These are phyloP conservation scores for Rostrohypoxylon terebratum DNA, from an alignment of 495 filamentous ascomycete species.

Conservation along the genomic window DNA sequence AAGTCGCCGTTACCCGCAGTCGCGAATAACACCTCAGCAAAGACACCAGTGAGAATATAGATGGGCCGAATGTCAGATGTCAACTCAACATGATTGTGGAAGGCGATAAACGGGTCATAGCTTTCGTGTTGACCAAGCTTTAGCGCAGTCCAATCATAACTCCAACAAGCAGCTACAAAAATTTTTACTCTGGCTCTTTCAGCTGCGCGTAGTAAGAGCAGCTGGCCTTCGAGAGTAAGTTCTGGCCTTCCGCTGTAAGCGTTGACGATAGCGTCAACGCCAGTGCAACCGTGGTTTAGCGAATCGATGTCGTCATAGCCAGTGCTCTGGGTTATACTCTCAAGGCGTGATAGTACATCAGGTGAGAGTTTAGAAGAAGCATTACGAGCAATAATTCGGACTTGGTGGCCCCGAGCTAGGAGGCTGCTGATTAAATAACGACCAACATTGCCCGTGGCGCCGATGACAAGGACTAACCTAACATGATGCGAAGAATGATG, in stretches of 20 bases:
- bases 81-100: conserved; percentile 37
- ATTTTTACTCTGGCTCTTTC: conserved; percentile 45
- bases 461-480: conserved; percentile 40
- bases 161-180: conserved; percentile 43
- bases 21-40: conserved; percentile 40
- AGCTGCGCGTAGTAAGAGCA: conserved; percentile 49
- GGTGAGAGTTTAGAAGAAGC: conserved; percentile 26
- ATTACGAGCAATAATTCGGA: conserved; percentile 36
- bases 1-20: conserved; percentile 26
- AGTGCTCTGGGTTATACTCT: conserved; percentile 31
- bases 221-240: conserved; percentile 46
- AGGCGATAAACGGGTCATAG: conserved; percentile 42
- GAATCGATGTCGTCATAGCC: conserved; percentile 44
- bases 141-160: conserved; percentile 37
- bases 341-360: conserved; percentile 23
- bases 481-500: conserved; percentile 5
- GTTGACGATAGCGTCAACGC: conserved; percentile 48
- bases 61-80: conserved; percentile 36
- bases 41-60: conserved; percentile 41
- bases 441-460: conserved; percentile 46
- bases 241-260: conserved; percentile 40
- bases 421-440: conserved; percentile 22
- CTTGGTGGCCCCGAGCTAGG: conserved; percentile 35
- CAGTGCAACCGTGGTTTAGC: conserved; percentile 36
- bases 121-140: conserved; percentile 39